Evolutionary conservation across 345 rosid genomes (phyloP), one percentile per base, ranked within the genome.

Genomic region (Litchi chinensis): DNA sequence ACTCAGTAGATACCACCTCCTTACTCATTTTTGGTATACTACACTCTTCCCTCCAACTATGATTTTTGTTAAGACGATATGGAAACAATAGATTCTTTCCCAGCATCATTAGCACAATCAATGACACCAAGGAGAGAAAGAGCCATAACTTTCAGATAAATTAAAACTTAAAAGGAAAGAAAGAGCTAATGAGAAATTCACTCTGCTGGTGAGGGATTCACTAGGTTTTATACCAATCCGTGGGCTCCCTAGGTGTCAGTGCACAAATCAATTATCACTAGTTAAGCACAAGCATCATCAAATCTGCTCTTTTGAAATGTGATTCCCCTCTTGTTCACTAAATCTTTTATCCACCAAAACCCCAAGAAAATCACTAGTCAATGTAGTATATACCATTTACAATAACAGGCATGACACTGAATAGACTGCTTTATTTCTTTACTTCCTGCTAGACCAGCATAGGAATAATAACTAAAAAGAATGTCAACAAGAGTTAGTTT

Each of bases 311-410:
- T 32, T 32, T 3, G 37, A 46, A 11, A 70, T 48, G 15, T 24
- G 32, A 70, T 5, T 70, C 40, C 60, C 44, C 71, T 26, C 41
- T 70, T 48, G 59, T 46, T 48, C 28, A 24, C 74, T 48, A 69
- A n/a, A 24, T 13, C 0, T 12, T 40, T 26, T 26, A 13, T 48
- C 48, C 52, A 52, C 21, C 40, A 70, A 24, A 69, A 68, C 71
- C 10, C 71, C 54, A 41, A 3, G 28, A 32, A 32, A 32, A 32
- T 32, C 37, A 32, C 37, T 32, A 2, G 3, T 32, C 26, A 43
- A 43, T 2, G 11, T 6, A 22, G 1, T 11, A 10, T 32, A 24
- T 28, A 9, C 56, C 39, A 10, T 46, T 69, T 39, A 11, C 39
- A 46, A 43, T 39, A 24, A 21, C 37, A 69, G 4, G 10, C 32